Evolutionary conservation across 306 rosid genomes (phyloP).

Genomic region (Trifolium dubium): DNA sequence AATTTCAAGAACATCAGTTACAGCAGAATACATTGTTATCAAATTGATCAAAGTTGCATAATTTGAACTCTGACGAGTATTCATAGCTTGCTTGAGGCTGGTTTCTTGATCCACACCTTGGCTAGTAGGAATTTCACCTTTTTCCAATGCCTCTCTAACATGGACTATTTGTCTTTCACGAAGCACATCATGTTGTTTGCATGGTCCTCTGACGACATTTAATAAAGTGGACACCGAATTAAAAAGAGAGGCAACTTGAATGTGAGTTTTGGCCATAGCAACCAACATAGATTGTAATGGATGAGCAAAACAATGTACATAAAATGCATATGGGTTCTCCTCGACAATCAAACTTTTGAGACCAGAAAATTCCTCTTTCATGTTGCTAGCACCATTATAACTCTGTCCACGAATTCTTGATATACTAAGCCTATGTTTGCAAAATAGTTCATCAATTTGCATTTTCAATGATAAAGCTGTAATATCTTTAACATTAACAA

Average conservation of each 20-base stretch:
- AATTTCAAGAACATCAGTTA: constrained; percentile 20
- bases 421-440: constrained; percentile 12
- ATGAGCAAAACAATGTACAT: constrained; percentile 17
- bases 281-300: not conserved
- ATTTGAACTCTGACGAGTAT: not conserved
- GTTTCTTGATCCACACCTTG: constrained; percentile 15
- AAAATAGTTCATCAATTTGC: constrained; percentile 26
- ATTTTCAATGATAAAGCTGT: constrained; percentile 23
- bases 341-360: constrained; percentile 3
- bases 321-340: constrained; percentile 11
- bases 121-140: not conserved
- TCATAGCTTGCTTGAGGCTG: not conserved
- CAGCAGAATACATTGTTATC: not conserved
- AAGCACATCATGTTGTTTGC: constrained; percentile 10
- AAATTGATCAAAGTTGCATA: not conserved
- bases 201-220: constrained; percentile 1
- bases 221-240: constrained; percentile 3
- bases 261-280: constrained; percentile 18
- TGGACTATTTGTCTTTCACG: not conserved
- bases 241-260: constrained; percentile 1
- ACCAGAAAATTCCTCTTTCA: not conserved
- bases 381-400: constrained; percentile 2
- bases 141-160: constrained; percentile 8
- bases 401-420: constrained; percentile 9
- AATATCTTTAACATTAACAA: constrained; percentile 23